Conservation (phyloP, 208 protist species). For the Polymyxa betae region DNA sequence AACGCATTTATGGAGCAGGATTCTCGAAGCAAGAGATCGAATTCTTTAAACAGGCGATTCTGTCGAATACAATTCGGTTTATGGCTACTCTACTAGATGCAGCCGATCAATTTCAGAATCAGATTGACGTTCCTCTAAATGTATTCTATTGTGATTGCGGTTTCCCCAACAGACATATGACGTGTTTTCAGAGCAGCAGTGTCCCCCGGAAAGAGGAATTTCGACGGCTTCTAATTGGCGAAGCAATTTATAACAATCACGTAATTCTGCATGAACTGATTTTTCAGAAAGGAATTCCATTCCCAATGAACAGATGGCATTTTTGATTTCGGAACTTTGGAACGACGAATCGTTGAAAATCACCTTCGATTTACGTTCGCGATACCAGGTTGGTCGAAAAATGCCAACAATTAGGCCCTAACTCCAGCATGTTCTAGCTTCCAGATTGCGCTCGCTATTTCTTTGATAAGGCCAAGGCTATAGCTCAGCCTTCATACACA, state of each 20-base stretch:
- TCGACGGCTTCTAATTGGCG: too few relatives aligned
- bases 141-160: not conserved
- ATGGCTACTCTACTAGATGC: not conserved
- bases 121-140: not conserved
- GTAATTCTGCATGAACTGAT: too few relatives aligned
- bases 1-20: conserved; percentile 57
- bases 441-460: conserved; percentile 69
- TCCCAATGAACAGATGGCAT: not conserved
- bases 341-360: not conserved
- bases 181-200: not conserved
- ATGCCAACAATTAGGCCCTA: not conserved
- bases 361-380: conserved; percentile 18
- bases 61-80: conserved; percentile 1
- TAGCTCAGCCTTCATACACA: conserved; percentile 69
- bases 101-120: not conserved
- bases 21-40: conserved; percentile 56
- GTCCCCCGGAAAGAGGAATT: too few relatives aligned
- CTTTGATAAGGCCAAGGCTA: conserved; percentile 69
- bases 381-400: not conserved
- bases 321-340: not conserved
- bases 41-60: not conserved
- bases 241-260: too few relatives aligned
- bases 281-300: too few relatives aligned
- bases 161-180: not conserved
- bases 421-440: not conserved